Evolutionary conservation across 164 flowering plant genomes (phyloP).

Genomic region (Macadamia integrifolia): DNA sequence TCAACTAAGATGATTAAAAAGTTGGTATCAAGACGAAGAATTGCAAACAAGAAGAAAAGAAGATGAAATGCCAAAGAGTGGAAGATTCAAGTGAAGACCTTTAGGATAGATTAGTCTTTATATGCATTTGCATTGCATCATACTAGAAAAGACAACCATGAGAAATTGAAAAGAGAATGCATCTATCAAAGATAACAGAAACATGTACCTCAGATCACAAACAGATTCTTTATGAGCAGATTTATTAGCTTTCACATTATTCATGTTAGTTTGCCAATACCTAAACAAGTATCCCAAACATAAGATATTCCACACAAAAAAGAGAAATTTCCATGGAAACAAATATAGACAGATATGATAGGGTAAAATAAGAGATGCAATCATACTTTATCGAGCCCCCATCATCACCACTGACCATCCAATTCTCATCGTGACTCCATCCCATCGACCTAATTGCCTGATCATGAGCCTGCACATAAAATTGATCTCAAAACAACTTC

Average conservation of each 20-base stretch:
- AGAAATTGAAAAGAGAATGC: background rate
- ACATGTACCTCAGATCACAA: slow-evolving; percentile 76
- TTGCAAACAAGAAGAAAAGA: too few relatives aligned
- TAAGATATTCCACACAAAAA: background rate
- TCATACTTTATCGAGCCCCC: slow-evolving; percentile 95
- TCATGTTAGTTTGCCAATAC: slow-evolving; percentile 99
- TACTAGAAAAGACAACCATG: background rate
- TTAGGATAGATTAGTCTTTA: too few relatives aligned
- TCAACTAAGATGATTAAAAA: too few relatives aligned
- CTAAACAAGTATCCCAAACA: slow-evolving; percentile 25
- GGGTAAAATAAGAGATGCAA: background rate
- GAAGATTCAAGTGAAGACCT: too few relatives aligned
- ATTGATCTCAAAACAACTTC: background rate
- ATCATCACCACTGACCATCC: slow-evolving; percentile 99
- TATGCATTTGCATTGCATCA: too few relatives aligned
- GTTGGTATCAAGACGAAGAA: too few relatives aligned
- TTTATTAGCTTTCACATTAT: slow-evolving; percentile 96
- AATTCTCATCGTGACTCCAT: slow-evolving; percentile 98
- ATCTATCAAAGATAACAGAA: background rate
- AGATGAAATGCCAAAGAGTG: too few relatives aligned
- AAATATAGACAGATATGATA: background rate
- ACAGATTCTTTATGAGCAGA: slow-evolving; percentile 97
- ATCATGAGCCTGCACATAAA: slow-evolving; percentile 82
- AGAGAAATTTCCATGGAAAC: background rate
- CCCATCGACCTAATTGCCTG: slow-evolving; percentile 97